phyloP scores from a whole-genome alignment of 306 rosid species.

The Sechiopsis laciniata region DNA sequence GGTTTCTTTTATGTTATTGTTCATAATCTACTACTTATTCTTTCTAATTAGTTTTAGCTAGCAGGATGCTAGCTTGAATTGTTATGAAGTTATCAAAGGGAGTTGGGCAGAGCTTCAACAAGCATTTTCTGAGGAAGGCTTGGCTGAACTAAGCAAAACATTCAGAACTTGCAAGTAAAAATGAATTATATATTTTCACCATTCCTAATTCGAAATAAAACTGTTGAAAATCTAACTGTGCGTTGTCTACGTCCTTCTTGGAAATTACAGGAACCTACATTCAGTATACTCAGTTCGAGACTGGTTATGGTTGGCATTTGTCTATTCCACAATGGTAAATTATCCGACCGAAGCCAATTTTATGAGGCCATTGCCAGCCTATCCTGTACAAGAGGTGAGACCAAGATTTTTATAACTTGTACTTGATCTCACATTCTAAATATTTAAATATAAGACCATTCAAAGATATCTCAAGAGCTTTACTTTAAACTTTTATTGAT shows the following conservation, averaged over 20 bases:
- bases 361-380: slow-evolving; percentile 24
- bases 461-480: neutral
- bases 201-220: neutral
- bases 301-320: slow-evolving; percentile 23
- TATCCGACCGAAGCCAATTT: slow-evolving; percentile 18
- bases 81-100: slow-evolving; percentile 23
- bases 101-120: slow-evolving; percentile 19
- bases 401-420: neutral
- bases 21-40: neutral
- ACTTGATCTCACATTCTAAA: neutral
- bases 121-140: slow-evolving; percentile 12
- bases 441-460: neutral
- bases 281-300: slow-evolving; percentile 12
- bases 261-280: slow-evolving; percentile 4
- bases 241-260: neutral
- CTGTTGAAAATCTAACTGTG: neutral
- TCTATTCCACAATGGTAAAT: slow-evolving; percentile 20
- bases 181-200: neutral
- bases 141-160: slow-evolving; percentile 18
- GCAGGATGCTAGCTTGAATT: slow-evolving; percentile 17
- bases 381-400: slow-evolving; percentile 20
- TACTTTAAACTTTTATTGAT: neutral
- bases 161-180: slow-evolving; percentile 21
- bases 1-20: neutral
- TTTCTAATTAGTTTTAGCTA: slow-evolving; percentile 1